Conservation (phyloP, 345 rosid species). For the Hibiscus trionum region DNA sequence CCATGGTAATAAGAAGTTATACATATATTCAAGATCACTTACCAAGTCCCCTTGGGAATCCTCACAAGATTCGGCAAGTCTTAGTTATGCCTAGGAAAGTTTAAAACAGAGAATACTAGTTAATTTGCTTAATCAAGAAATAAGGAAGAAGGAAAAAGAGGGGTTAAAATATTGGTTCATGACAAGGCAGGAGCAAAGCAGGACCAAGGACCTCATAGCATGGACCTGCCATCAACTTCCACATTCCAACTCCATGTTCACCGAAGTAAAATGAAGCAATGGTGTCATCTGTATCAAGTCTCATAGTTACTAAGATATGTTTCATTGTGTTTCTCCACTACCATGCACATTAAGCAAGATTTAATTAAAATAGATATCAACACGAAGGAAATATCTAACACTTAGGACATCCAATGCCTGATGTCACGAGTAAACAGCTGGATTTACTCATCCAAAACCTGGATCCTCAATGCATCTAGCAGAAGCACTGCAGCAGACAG, state of each 20-base stretch:
- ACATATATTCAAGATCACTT: not conserved
- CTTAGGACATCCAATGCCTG: not conserved
- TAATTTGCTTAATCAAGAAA: not conserved
- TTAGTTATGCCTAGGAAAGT: not conserved
- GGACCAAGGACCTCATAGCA: not conserved
- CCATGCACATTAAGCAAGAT: conserved; percentile 1
- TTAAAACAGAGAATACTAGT: not conserved
- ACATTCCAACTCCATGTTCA: conserved; percentile 10
- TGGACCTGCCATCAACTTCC: not conserved
- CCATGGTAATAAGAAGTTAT: conserved; percentile 8
- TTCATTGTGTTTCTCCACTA: conserved; percentile 2
- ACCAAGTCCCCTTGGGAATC: not conserved
- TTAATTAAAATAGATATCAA: not conserved
- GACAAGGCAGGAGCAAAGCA: not conserved
- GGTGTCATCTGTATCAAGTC: conserved; percentile 6
- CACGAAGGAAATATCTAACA: not conserved
- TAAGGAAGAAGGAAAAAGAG: not conserved
- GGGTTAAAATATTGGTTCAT: not conserved
- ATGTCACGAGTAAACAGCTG: not conserved
- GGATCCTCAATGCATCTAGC: conserved; percentile 16
- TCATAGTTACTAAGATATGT: conserved; percentile 5
- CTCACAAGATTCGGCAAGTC: not conserved
- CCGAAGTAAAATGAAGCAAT: conserved; percentile 5
- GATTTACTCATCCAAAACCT: conserved; percentile 12
- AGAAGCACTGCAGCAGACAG: conserved; percentile 5